phyloP scores from a whole-genome alignment of 805 yeast species.

The Candida tammaniensis region DNA sequence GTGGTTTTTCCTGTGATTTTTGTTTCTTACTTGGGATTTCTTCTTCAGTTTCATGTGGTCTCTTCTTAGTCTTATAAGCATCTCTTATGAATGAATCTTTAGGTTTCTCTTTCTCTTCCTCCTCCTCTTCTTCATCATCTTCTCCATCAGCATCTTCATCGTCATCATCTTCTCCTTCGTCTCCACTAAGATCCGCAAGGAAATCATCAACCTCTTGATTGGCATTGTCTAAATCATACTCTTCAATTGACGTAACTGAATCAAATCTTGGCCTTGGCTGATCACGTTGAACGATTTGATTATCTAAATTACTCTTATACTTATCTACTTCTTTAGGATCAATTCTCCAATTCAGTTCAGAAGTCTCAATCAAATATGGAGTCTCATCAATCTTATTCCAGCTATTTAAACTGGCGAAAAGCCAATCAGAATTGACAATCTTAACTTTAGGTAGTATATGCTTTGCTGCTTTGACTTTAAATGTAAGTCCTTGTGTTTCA shows the following conservation, averaged over 20 bases:
- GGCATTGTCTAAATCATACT: conserved; percentile 40
- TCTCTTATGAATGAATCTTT: conserved; percentile 27
- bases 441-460: conserved; percentile 58
- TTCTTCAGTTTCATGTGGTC: conserved; percentile 17
- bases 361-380: conserved; percentile 54
- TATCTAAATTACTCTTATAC: conserved; percentile 34
- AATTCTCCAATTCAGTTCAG: conserved; percentile 43
- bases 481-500: conserved; percentile 48
- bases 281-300: conserved; percentile 14
- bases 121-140: conserved; percentile 17
- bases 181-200: conserved; percentile 43
- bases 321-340: conserved; percentile 44
- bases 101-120: conserved; percentile 22
- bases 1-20: conserved; percentile 8
- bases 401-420: conserved; percentile 75
- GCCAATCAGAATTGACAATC: conserved; percentile 91
- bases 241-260: conserved; percentile 30
- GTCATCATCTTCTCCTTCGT: conserved; percentile 31
- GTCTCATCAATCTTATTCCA: conserved; percentile 73
- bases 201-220: conserved; percentile 48
- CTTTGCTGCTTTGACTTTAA: conserved; percentile 79
- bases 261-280: conserved; percentile 30
- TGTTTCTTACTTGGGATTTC: conserved; percentile 3
- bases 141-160: conserved; percentile 22
- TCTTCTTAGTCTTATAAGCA: conserved; percentile 18